A percentile compares a stretch with the other conserved stretches of the same genome.
phyloP scores from a whole-genome alignment of 176 grass and related monocot genomes.

The Cymbopogon citratus region DNA sequence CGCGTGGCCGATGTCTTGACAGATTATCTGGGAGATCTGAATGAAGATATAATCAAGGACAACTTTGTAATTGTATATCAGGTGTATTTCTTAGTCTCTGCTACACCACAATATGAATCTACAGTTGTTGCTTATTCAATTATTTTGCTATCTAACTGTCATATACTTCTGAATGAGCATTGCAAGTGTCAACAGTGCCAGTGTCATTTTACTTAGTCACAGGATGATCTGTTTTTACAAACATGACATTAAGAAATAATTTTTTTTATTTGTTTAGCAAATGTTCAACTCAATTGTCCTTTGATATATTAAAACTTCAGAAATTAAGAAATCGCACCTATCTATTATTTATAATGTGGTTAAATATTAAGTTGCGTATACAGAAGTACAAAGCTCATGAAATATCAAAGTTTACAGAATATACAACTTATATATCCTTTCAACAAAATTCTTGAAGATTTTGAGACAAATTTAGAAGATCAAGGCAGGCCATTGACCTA shows the following conservation, averaged over 20 bases:
- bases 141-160: neutral
- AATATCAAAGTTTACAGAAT: too few species aligned
- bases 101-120: neutral
- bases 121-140: neutral
- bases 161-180: neutral
- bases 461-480: too few species aligned
- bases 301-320: neutral
- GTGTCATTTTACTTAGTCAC: neutral
- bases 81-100: constrained; percentile 32
- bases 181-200: neutral
- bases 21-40: constrained; percentile 75
- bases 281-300: neutral
- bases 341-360: neutral
- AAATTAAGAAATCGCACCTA: neutral
- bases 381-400: neutral
- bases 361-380: neutral
- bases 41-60: constrained; percentile 91
- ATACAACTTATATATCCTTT: too few species aligned
- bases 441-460: too few species aligned
- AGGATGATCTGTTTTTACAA: neutral
- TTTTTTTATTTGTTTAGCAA: neutral
- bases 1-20: constrained; percentile 76
- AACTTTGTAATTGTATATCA: constrained; percentile 98
- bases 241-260: neutral
- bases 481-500: neutral